A percentile compares a stretch with the other conserved stretches of the same genome.
Conservation (phyloP, 1,139 yeast genomes). For the Pichia terricola region DNA sequence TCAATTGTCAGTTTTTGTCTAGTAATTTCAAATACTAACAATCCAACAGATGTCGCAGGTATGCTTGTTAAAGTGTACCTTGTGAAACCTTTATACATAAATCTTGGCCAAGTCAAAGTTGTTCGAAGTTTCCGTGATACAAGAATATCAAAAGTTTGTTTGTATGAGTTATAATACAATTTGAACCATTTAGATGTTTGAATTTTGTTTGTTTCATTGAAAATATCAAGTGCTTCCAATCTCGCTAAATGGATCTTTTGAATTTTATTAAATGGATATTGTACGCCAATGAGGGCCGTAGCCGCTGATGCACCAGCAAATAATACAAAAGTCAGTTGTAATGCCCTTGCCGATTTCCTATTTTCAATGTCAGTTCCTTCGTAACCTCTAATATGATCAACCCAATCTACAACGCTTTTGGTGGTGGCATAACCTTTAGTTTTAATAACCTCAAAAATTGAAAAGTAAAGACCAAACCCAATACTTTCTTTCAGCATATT, state of each 20-base stretch:
- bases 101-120: conserved; percentile 46
- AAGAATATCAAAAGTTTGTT: conserved; percentile 60
- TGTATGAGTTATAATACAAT: conserved; percentile 58
- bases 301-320: conserved; percentile 92
- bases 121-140: conserved; percentile 45
- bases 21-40: conserved; percentile 76
- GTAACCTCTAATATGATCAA: conserved; percentile 10
- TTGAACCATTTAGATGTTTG: conserved; percentile 32
- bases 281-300: conserved; percentile 61
- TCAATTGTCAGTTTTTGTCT: conserved; percentile 32
- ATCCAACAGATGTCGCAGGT: conserved; percentile 82
- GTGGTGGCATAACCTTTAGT: conserved; percentile 50
- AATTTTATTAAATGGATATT: conserved; percentile 71
- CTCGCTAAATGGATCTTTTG: conserved; percentile 75
- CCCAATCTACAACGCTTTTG: conserved; percentile 24
- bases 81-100: conserved; percentile 72
- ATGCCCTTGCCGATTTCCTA: conserved; percentile 32
- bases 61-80: conserved; percentile 66
- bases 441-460: conserved; percentile 77
- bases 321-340: conserved; percentile 64
- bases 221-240: conserved; percentile 70
- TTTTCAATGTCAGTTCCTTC: conserved; percentile 31
- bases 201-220: conserved; percentile 34
- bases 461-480: conserved; percentile 81
- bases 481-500: conserved; percentile 71